Evolutionary conservation across 78 protist species (phyloP).

Genomic region (Chrysochromulina tobinii): DNA sequence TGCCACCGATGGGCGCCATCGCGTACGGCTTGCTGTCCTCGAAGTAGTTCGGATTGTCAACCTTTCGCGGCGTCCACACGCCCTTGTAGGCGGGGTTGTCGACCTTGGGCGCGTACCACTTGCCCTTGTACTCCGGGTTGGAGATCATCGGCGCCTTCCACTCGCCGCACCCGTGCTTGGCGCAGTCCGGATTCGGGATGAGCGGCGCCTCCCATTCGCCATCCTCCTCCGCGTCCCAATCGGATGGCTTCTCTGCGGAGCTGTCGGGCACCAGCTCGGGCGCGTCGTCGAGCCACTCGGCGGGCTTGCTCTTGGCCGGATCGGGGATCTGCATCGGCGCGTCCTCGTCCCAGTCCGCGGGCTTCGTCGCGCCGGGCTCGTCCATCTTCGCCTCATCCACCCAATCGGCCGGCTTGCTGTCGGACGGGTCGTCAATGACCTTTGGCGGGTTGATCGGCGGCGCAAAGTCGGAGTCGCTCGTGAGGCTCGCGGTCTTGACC

Average conservation of each 20-base stretch:
- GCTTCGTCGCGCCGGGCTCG: constrained; percentile 34
- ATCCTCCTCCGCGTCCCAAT: constrained; percentile 71
- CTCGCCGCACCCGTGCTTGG: constrained; percentile 23
- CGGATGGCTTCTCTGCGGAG: constrained; percentile 43
- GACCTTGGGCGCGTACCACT: constrained; percentile 13
- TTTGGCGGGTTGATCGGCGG: constrained; percentile 40
- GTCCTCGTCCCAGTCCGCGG: constrained; percentile 55
- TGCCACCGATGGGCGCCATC: not conserved
- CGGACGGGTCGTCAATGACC: constrained; percentile 28
- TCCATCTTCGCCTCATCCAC: constrained; percentile 35
- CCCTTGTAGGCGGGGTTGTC: constrained; percentile 49
- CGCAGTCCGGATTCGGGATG: constrained; percentile 40
- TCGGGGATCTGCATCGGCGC: not conserved
- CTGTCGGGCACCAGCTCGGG: constrained; percentile 47
- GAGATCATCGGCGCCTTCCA: constrained; percentile 35
- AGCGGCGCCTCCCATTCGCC: constrained; percentile 59
- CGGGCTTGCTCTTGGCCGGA: not conserved
- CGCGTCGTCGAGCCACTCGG: not conserved
- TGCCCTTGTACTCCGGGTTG: constrained; percentile 42
- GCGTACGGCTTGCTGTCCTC: not conserved
- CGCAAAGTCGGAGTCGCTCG: not conserved
- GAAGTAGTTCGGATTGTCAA: constrained; percentile 22
- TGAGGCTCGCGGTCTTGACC: not conserved
- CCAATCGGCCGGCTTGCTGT: constrained; percentile 45
- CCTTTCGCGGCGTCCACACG: constrained; percentile 28